A percentile compares a stretch with the other conserved stretches of the same genome.
phyloP scores from a whole-genome alignment of 2,329 filamentous ascomycete species.

The Penicillium hesseltinei region DNA sequence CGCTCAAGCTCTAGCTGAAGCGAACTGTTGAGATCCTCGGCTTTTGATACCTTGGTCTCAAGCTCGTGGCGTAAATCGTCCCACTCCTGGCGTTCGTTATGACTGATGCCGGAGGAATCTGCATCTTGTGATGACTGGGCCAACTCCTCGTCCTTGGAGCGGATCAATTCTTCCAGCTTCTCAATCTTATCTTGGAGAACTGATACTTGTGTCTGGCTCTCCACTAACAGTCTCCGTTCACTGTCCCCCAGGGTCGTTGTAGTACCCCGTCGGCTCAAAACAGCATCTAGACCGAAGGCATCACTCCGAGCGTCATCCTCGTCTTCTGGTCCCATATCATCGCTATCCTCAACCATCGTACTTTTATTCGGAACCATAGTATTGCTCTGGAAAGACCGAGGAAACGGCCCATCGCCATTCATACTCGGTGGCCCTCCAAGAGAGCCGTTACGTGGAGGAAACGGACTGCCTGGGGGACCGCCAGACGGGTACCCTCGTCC shows the following conservation, averaged over 20 bases:
- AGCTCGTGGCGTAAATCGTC: constrained; percentile 63
- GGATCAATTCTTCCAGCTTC: constrained; percentile 66
- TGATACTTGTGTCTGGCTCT: constrained; percentile 75
- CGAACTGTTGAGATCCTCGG: constrained; percentile 73
- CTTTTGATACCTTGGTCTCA: constrained; percentile 71
- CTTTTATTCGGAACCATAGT: constrained; percentile 98
- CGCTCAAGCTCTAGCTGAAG: constrained; percentile 76
- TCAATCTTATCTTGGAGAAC: constrained; percentile 73
- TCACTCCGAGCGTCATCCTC: constrained; percentile 60
- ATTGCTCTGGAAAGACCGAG: constrained; percentile 90
- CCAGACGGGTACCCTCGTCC: constrained; percentile 39
- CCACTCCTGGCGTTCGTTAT: constrained; percentile 69
- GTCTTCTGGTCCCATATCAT: constrained; percentile 62
- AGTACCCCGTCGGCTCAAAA: constrained; percentile 48
- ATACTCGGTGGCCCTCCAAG: constrained; percentile 47
- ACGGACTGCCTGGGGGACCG: constrained; percentile 37
- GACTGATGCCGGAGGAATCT: constrained; percentile 49
- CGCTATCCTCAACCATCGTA: constrained; percentile 94
- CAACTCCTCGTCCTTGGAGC: constrained; percentile 70
- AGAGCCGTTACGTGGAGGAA: constrained; percentile 42
- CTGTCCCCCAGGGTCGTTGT: constrained; percentile 53
- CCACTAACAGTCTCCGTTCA: constrained; percentile 70
- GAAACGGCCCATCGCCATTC: constrained; percentile 69
- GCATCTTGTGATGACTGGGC: constrained; percentile 57
- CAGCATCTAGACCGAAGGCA: constrained; percentile 60